Evolutionary conservation across 306 rosid species (phyloP).

Genomic region (Castanea crenata): DNA sequence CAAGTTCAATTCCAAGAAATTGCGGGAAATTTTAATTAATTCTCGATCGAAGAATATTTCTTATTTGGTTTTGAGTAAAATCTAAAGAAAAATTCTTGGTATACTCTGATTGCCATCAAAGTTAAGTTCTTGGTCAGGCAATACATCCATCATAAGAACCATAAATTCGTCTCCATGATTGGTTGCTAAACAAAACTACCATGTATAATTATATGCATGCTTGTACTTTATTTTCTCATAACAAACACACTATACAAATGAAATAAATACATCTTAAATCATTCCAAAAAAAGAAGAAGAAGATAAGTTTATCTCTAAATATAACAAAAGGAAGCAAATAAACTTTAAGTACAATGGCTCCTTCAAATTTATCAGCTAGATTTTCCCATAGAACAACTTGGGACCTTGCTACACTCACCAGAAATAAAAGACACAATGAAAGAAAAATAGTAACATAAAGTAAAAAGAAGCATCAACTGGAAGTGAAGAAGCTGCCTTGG

Average conservation of each 20-base stretch:
- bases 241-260: not conserved
- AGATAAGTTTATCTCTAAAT: not conserved
- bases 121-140: too few species aligned
- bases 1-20: not conserved
- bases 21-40: not conserved
- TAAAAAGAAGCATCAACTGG: conserved; percentile 13
- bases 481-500: conserved; percentile 47
- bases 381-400: conserved; percentile 11
- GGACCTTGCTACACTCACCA: conserved; percentile 13
- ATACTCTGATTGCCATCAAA: too few species aligned
- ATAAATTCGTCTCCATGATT: not conserved
- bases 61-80: too few species aligned
- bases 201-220: not conserved
- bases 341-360: not conserved
- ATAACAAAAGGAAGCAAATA: not conserved
- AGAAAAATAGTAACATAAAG: conserved; percentile 18
- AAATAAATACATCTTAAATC: not conserved
- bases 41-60: not conserved
- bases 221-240: not conserved
- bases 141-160: not conserved
- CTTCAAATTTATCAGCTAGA: conserved; percentile 7
- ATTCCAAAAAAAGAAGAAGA: not conserved
- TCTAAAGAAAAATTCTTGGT: too few species aligned
- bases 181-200: not conserved
- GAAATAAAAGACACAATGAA: conserved; percentile 26